A percentile compares a stretch with the other conserved stretches of the same genome.
phyloP scores from a whole-genome alignment of 2,329 filamentous ascomycete species.

The Sarocladium oryzae region DNA sequence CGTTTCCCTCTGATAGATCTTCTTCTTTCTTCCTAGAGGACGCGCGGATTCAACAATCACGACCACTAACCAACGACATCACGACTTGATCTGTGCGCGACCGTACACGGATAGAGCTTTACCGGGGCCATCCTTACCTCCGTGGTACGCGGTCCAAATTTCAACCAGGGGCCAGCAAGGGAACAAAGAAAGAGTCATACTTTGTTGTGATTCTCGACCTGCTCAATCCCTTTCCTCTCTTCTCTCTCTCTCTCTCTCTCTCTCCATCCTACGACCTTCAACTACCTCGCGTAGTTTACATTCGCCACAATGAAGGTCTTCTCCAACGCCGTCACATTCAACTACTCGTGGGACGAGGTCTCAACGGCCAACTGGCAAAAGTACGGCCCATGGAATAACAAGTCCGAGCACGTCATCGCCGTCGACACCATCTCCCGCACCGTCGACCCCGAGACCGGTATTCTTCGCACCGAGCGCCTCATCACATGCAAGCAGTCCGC shows the following conservation, averaged over 20 bases:
- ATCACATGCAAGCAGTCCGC: slow-evolving; percentile 58
- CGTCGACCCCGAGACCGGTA: slow-evolving; percentile 50
- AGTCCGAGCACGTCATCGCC: slow-evolving; percentile 91
- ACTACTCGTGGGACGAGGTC: slow-evolving; percentile 99
- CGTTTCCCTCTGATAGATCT: neutral
- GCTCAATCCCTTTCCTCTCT: neutral
- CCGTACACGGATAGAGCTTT: neutral
- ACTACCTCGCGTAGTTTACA: neutral
- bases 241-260: slow-evolving; percentile 10
- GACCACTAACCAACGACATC: neutral
- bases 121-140: neutral
- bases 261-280: slow-evolving; percentile 8
- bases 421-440: slow-evolving; percentile 82
- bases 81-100: neutral
- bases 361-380: slow-evolving; percentile 98
- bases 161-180: neutral
- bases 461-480: slow-evolving; percentile 55
- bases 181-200: slow-evolving; percentile 3
- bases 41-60: neutral
- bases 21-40: neutral
- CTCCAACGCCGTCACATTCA: slow-evolving; percentile 79
- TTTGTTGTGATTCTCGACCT: neutral
- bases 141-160: slow-evolving; percentile 8
- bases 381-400: slow-evolving; percentile 98
- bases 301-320: slow-evolving; percentile 81